Evolutionary conservation across 1,284 basidiomycete genomes (phyloP).

Genomic region (Irpex sp.): DNA sequence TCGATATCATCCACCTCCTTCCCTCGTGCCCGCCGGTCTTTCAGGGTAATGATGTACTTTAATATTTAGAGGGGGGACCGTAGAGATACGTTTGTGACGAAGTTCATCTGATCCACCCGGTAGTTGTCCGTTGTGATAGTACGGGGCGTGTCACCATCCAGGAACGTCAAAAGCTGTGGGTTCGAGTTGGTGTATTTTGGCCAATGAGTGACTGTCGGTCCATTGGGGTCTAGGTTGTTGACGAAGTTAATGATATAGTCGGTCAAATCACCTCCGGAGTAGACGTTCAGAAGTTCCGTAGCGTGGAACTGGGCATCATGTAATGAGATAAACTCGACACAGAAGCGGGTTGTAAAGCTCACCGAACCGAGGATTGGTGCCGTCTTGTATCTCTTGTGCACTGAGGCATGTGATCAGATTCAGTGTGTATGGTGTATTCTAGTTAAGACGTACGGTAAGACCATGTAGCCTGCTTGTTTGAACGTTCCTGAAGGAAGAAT

Average conservation of each 20-base stretch:
- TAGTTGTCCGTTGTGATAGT: constrained; percentile 8
- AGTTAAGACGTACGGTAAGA: constrained; percentile 22
- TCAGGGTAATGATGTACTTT: too few species aligned
- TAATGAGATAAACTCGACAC: background rate
- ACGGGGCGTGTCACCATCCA: constrained; percentile 13
- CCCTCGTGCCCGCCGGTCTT: too few species aligned
- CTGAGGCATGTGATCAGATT: constrained; percentile 3
- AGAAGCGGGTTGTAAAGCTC: constrained; percentile 1
- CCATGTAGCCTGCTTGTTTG: constrained; percentile 26
- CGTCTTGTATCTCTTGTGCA: constrained; percentile 17
- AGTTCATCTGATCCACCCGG: constrained; percentile 8
- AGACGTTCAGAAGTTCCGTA: constrained; percentile 11
- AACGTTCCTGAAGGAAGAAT: constrained; percentile 36
- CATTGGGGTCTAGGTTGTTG: constrained; percentile 20
- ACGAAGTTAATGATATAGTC: constrained; percentile 18
- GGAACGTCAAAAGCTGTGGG: constrained; percentile 11
- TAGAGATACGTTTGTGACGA: constrained; percentile 5
- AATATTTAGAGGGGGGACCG: constrained; percentile 1
- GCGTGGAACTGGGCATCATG: constrained; percentile 4
- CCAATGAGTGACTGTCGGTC: constrained; percentile 10
- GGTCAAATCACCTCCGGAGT: constrained; percentile 8
- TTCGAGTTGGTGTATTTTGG: constrained; percentile 14
- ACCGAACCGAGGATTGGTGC: constrained; percentile 20
- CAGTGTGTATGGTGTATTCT: background rate
- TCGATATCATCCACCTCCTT: too few species aligned